Evolutionary conservation across 805 yeast species (phyloP).

Genomic region (Nematodospora valgi): DNA sequence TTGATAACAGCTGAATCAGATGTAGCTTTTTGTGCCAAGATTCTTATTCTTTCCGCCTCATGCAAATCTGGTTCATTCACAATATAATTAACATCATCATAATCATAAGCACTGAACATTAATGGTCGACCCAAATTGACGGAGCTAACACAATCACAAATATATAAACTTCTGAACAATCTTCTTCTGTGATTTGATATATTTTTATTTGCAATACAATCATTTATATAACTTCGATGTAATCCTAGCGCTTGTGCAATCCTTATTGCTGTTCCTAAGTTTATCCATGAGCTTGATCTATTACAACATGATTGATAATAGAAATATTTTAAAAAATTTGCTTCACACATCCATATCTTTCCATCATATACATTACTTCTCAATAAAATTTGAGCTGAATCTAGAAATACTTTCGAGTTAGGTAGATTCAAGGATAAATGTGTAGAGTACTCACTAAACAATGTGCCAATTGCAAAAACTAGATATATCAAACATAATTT

Average conservation of each 20-base stretch:
- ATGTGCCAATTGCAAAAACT: conserved; percentile 38
- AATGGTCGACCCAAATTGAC: conserved; percentile 35
- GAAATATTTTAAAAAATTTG: conserved; percentile 33
- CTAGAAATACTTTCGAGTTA: conserved; percentile 15
- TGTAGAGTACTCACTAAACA: conserved; percentile 25
- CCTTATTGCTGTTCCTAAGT: conserved; percentile 38
- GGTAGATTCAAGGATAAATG: conserved; percentile 6
- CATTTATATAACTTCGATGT: conserved; percentile 33
- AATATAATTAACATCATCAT: conserved; percentile 27
- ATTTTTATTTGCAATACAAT: conserved; percentile 23
- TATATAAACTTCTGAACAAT: conserved; percentile 29
- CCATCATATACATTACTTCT: conserved; percentile 34
- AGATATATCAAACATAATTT: conserved; percentile 31
- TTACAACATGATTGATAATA: conserved; percentile 38
- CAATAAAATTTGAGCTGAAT: conserved; percentile 27
- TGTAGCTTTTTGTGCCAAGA: conserved; percentile 21
- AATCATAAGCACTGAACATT: conserved; percentile 29
- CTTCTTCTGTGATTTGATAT: conserved; percentile 29
- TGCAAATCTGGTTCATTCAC: background rate
- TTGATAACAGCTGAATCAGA: conserved; percentile 23
- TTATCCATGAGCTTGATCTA: conserved; percentile 41
- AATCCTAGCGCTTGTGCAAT: conserved; percentile 40
- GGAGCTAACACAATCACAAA: conserved; percentile 31
- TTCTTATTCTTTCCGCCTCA: conserved; percentile 15
- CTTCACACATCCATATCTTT: conserved; percentile 39